Evolutionary conservation across 768 basidiomycete species (phyloP), one percentile per base, ranked within the genome.

Genomic region (Obba rivulosa): DNA sequence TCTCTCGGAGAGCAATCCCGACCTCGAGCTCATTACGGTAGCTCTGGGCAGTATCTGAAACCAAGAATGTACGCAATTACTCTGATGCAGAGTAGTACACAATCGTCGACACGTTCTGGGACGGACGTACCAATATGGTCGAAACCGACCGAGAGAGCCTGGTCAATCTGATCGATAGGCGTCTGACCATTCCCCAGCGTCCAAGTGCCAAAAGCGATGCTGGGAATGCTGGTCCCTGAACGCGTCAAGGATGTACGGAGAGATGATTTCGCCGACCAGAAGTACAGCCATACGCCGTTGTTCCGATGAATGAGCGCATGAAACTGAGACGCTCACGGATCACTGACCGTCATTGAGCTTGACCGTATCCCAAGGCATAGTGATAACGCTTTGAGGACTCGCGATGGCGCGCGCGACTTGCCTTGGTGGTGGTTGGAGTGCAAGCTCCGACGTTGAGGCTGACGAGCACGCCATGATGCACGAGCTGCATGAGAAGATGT

Each of bases 121-220:
- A 17, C 24, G 13, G 24, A 56, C 76, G 43, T 53, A 80, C 83
- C 83, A 41, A 86, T 62, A 57, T 85, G 84, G 41, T 66, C 65
- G 68, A 83, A 84, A 3, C 83, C 83, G 4, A 76, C 72, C 1
- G 72, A 73, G 40, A 85, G 64, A 2, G 82, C 83, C 57, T 82
- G 79, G 54, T 78, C 79, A 22, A 86, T 79, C 55, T 76, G 73
- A 57, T 75, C 71, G 18, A 71, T 71, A 4, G 77, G 62, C 21
- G 63, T 67, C 50, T 77, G 72, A 0, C 81, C 82, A 34, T 78
- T 77, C 1, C 80, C 80, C n/a, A 80, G 53, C 36, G 69, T 78
- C 78, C 81, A 83, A 3, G 83, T 84, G 24, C 82, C 84, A 57
- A 80, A 82, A 52, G 73, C 82, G 39, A 86, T 60, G 71, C 50